Evolutionary conservation across 2,329 filamentous ascomycete species (phyloP).

Genomic region (Madurella mycetomatis): DNA sequence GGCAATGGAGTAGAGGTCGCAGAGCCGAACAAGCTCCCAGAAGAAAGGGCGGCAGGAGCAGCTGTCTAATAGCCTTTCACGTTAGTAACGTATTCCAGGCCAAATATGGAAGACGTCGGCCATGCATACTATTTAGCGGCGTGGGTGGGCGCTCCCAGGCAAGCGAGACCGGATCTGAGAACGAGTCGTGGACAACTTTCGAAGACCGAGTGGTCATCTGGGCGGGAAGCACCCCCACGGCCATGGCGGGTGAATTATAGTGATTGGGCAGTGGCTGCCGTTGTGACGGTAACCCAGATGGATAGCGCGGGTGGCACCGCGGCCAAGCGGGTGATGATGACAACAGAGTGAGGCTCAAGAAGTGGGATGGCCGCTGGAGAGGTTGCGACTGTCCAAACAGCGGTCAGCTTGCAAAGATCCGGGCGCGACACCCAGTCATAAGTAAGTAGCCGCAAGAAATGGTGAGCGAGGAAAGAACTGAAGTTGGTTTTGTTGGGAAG

Average conservation of each 20-base stretch:
- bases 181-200: background rate
- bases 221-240: slow-evolving; percentile 8
- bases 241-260: slow-evolving; percentile 5
- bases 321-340: too few species aligned
- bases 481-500: background rate
- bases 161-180: background rate
- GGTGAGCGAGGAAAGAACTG: background rate
- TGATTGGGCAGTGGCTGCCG: background rate
- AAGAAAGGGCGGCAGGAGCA: slow-evolving; percentile 13
- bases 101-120: too few species aligned
- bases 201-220: slow-evolving; percentile 1
- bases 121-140: background rate
- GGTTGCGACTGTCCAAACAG: too few species aligned
- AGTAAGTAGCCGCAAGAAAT: background rate
- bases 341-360: too few species aligned
- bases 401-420: too few species aligned
- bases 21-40: slow-evolving; percentile 18
- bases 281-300: background rate
- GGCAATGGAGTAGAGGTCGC: slow-evolving; percentile 20
- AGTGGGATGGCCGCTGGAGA: too few species aligned
- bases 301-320: too few species aligned
- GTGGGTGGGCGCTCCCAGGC: background rate
- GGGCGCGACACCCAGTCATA: background rate
- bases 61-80: background rate
- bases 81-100: background rate